Evolutionary conservation across 306 rosid genomes (phyloP), one percentile per base, ranked within the genome.

Genomic region (Vigna hirtella): DNA sequence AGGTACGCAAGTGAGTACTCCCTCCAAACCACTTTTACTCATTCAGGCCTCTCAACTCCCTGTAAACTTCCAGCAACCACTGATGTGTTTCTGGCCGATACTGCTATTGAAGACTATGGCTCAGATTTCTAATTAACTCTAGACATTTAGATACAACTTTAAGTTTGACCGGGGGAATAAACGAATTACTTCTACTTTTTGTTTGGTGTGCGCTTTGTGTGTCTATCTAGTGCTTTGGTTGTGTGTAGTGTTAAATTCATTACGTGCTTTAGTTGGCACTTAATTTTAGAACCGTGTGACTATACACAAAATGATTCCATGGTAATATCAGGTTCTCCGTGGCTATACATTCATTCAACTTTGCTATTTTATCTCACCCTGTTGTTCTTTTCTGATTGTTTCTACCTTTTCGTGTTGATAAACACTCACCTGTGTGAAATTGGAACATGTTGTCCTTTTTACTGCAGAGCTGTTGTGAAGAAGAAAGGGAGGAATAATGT

Each of bases 401-500:
- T 80, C 65, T 64, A 14, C 55, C 28, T 20, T 55, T 72, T 22
- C 42, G 34, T 69, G 10, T 65, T 78, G 40, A 17, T 49, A 45
- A 45, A 20, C 57, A 50, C 7, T 72, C 57, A 56, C 14, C 67
- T 59, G 32, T 83, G 55, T 45, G 51, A 17, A 59, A 49, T 40
- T 66, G 57, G 59, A 80, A 77, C 49, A 52, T 48, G 16, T 77
- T 50, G 62, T 43, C 17, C 50, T 17, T 26, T 34, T 66, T 71
- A 24, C 34, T 50, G 26, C 76, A 91, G 98, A 83, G 85, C 91
- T 45, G 84, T 86, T 77, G 87, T 93, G 40, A 91, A 87, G 91
- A 93, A 90, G 87, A 91, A 93, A 64, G 98, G 98, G 80, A 87
- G 93, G 86, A 90, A 87, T 66, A 90, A 83, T 81, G 94, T 93